Evolutionary conservation across 345 rosid species (phyloP), one percentile per base, ranked within the genome.

Genomic region (Psidium friedrichsthalianum): DNA sequence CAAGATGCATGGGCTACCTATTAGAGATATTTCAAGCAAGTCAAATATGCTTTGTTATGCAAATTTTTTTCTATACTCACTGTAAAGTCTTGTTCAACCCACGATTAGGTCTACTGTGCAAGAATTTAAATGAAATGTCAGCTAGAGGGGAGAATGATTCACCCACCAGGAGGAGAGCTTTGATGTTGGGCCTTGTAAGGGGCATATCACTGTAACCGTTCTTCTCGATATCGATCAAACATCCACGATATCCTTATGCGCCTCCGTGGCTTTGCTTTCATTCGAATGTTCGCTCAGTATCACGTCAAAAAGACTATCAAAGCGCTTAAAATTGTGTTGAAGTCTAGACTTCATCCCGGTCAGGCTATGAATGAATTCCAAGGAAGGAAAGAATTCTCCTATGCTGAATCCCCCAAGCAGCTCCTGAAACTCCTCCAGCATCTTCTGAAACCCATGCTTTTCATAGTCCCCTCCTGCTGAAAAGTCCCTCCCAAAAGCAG

Each of bases 381-480:
- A 29, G 57, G 88, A 87, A 24, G 93, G 93, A 82, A 89, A 92
- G 88, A 90, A 91, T 82, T 92, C 92, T 51, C 90, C 90, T 0
- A 88, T 8, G 40, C 86, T 88, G 83, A 89, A 88, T 13, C 90
- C 88, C 25, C 90, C 91, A 21, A 89, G 88, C 16, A 92, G 64
- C 84, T 86, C 89, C 81, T 92, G 88, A 86, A 83, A 88, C 84
- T 93, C 92, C 32, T 90, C 90, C 5, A 93, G 92, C 93, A 92
- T 88, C 85, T 85, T 87, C 29, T 92, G 89, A 78, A 92, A 92
- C 44, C 92, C 91, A 58, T 88, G 87, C 54, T 84, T 44, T 59
- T 88, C 93, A 51, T 86, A 82, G 20, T 91, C 92, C 52, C 88
- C 86, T 42, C 88, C 90, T 5, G 44, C 74, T 1, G 90, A 83